Evolutionary conservation across 352 stramenopile genomes (phyloP), one percentile per base, ranked within the genome.

Genomic region (Globisporangium splendens): DNA sequence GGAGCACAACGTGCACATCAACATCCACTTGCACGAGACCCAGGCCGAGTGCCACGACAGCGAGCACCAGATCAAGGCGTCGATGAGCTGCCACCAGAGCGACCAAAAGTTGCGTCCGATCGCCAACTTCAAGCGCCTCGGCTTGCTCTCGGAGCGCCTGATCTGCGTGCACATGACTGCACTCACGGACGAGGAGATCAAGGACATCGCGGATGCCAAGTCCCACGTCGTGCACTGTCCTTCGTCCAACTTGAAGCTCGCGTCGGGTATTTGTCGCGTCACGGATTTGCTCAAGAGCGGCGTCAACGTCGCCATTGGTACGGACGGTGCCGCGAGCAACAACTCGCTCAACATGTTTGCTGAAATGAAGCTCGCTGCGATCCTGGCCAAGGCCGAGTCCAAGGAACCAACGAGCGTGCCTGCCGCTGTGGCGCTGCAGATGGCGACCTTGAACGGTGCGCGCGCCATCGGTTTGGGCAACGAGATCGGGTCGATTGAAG

Each of bases 1-100:
- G 31, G 65, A 86, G 61, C 77, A 63, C 39, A 69, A 79, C 47
- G 73, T 88, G 20, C 83, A 70, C 18, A 65, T 96, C 48, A 83
- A 96, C 72, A 79, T 93, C n/a, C 89, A 97, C 63, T 61, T 97
- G 59, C 87, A 96, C 61, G 89, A 97, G 79, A 94, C 85, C 3
- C 63, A 69, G 50, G 65, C 69, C 58, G 93, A 31, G 24, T 31
- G 24, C 24, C 24, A 31, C 24, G 24, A 31, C 24, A 31, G 80
- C 53, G 72, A 89, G 51, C 63, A 58, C 48, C 73, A 84, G 20
- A 79, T 86, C 67, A 72, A 75, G 61, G 51, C 43, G 21, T 91
- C 80, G 12, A 90, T 90, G 72, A 89, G 74, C 60, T 89, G 86
- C 65, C 89, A 97, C 68, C 68, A 87, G 38, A 91, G 80, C 59